phyloP scores from a whole-genome alignment of 805 yeast species.

The Kazachstania viticola region DNA sequence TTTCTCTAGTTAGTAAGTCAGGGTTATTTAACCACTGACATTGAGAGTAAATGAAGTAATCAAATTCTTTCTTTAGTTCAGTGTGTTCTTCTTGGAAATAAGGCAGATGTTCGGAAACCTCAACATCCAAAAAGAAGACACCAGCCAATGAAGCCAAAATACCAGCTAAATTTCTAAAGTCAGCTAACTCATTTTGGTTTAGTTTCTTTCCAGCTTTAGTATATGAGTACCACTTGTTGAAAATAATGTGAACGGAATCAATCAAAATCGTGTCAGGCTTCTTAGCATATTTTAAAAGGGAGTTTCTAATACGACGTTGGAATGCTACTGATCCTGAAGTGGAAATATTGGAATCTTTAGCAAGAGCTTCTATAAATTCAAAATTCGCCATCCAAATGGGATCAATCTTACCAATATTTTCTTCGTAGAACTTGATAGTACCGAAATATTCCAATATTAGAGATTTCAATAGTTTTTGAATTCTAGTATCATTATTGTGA shows the following conservation, averaged over 20 bases:
- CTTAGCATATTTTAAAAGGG: conserved; percentile 18
- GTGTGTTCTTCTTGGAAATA: neutral
- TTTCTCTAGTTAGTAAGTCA: conserved; percentile 50
- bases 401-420: conserved; percentile 15
- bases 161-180: conserved; percentile 60
- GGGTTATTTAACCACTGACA: conserved; percentile 37
- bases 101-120: neutral
- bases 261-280: conserved; percentile 19
- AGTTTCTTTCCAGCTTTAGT: conserved; percentile 11
- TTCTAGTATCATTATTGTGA: conserved; percentile 39
- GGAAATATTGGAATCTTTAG: conserved; percentile 36
- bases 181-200: conserved; percentile 29
- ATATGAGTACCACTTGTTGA: conserved; percentile 24
- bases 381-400: conserved; percentile 21
- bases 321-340: conserved; percentile 60
- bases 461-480: conserved; percentile 37
- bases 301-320: conserved; percentile 51
- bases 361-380: conserved; percentile 33
- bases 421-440: conserved; percentile 20
- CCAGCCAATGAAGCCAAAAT: conserved; percentile 64
- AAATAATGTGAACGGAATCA: conserved; percentile 27
- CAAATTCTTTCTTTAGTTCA: conserved; percentile 27
- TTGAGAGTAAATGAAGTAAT: conserved; percentile 40
- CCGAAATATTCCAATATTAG: conserved; percentile 24
- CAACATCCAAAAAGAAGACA: conserved; percentile 31